Evolutionary conservation across 2,329 filamentous ascomycete species (phyloP).

Genomic region (Colletotrichum orchidophilum): DNA sequence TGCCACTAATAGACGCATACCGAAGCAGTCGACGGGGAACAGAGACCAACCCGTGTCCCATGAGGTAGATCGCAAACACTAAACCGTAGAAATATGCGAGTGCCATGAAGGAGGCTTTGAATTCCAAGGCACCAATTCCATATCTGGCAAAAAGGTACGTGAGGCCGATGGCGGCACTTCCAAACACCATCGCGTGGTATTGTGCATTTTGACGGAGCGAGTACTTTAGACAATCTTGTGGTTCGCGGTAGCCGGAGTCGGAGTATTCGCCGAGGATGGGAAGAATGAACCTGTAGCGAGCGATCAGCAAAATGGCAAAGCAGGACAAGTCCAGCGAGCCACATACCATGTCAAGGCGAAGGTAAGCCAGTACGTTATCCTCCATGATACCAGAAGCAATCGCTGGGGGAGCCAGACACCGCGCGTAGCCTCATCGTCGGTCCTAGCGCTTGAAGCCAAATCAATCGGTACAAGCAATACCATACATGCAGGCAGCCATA

Average conservation of each 20-base stretch:
- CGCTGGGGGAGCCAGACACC: conserved; percentile 89
- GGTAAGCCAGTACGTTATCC: conserved; percentile 96
- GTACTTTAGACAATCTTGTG: conserved; percentile 82
- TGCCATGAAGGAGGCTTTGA: conserved; percentile 91
- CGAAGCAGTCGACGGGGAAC: conserved; percentile 85
- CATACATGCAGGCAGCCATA: conserved; percentile 91
- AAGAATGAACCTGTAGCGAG: conserved; percentile 76
- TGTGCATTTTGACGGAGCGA: conserved; percentile 87
- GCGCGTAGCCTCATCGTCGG: conserved; percentile 74
- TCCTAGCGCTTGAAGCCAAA: conserved; percentile 83
- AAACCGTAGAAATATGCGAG: conserved; percentile 95
- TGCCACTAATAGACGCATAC: conserved; percentile 79
- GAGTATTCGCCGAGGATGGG: conserved; percentile 94
- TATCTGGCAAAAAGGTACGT: conserved; percentile 86
- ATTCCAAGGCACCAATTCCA: conserved; percentile 74
- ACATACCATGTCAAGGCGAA: conserved; percentile 91
- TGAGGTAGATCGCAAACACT: conserved; percentile 91
- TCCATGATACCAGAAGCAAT: conserved; percentile 87
- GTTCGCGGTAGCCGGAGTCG: conserved; percentile 91
- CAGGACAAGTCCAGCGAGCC: background rate
- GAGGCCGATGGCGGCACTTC: conserved; percentile 74
- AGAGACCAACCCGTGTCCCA: conserved; percentile 95
- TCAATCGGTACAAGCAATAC: conserved; percentile 95
- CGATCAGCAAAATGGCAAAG: conserved; percentile 15
- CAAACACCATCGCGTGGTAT: conserved; percentile 85